Base-by-base conservation (phyloP, 208 protist species). In the Herpetomonas tarakana region DNA sequence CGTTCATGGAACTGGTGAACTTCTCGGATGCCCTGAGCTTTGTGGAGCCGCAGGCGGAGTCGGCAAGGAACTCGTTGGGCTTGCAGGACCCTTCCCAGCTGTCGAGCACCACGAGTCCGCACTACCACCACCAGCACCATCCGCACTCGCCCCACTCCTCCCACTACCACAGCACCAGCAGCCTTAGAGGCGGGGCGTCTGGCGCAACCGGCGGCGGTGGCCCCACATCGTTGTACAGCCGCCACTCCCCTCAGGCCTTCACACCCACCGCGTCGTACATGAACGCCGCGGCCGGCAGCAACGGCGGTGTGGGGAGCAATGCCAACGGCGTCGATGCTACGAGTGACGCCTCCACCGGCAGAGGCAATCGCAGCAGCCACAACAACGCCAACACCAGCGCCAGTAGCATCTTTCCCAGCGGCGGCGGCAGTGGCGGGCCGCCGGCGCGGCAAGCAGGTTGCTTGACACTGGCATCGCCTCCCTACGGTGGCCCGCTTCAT, bases 1-100 rank as follows among this genome's bases (percentile, higher is more conserved):
- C 87, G 1, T 91, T 86, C 51, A 44, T 93, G 11, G 83, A 93
- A 41, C 45, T 91, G 16, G 60, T 91, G 2, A 74, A 65, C 14
- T 74, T 93, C 28, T 75, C 88, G 30, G 75, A 90, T 49, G 87
- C 87, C 9, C 22, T 72, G 7, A 52, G 52, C 35, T 69, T 80
- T 41, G 41, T 18, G 52, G 52, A 16, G 29, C 35, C 35, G 14
- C 9, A 41, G 9, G 6, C 35, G 9, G 9, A 6, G 35, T 41
- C 9, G 9, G 35, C 35, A 6, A 14, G 35, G 35, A 41, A 6
- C 35, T n/a, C n/a, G n/a, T n/a, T n/a, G n/a, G n/a, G n/a, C n/a
- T n/a, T n/a, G n/a, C n/a, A n/a, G n/a, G n/a, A n/a, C n/a, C n/a
- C n/a, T n/a, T 18, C 9, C 35, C 35, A 41, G 35, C 35, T 41